Base-by-base conservation (phyloP, 2,329 filamentous ascomycete species). In the Ophiostoma montium region DNA sequence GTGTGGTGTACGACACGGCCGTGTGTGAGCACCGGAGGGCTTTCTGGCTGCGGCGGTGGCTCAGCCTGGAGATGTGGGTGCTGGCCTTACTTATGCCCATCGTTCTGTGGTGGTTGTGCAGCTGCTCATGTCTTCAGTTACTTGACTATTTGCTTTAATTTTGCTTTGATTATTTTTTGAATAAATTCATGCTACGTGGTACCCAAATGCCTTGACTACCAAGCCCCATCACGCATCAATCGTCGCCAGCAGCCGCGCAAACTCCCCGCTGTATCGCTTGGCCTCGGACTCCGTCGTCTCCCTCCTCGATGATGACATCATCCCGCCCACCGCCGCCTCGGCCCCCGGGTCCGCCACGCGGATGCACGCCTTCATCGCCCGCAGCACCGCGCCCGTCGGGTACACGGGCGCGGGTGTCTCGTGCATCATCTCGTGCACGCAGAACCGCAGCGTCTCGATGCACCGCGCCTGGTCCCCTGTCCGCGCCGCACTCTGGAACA, bases 361-460 rank as follows among this genome's bases (percentile, higher is more conserved):
- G 32, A 84, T 65, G 58, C 79, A 83, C 0, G 65, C 61, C 58
- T 70, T 66, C n/a, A 83, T 56, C 2, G 71, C 63, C 1, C 63
- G 52, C 44, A 68, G 68, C 5, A 84, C 55, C 1, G 60, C 52
- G 1, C 66, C 69, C 9, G 65, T 53, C 1, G 72, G 63, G 21
- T 54, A 47, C 15, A 85, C 67, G 0, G 66, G 63, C 1, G 72
- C n/a, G n/a, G n/a, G 71, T 1, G 67, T 53, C 58, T 85, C 80
- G 43, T 63, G 61, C 16, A 66, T 53, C 75, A 85, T 80, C 58
- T 81, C 76, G 2, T 70, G 67, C n/a, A 76, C 67, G 58, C 72
- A 74, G 53, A 65, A 70, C n/a, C 69, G 70, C 53, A 76, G 63
- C 19, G 66, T 70, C 51, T 67, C 66, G 48, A 62, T 68, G 59